A percentile compares a stretch with the other conserved stretches of the same genome.
These are phyloP conservation scores for Syzygium grande DNA, from an alignment of 345 rosid species.

Conservation along the genomic window DNA sequence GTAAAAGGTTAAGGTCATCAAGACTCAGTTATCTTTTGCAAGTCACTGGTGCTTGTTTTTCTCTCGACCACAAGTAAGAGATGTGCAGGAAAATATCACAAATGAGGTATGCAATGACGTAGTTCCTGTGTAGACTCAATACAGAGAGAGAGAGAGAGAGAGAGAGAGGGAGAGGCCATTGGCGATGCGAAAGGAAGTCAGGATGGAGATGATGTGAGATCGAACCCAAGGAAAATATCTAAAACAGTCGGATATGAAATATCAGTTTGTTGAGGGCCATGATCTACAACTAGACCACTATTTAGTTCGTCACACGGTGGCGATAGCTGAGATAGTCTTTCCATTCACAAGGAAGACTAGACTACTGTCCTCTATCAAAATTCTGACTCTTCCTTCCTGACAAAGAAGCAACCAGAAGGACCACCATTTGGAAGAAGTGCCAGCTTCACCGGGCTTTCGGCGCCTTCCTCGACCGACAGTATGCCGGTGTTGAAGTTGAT, in stretches of 20 bases:
- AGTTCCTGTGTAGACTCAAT: background rate
- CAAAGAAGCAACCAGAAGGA: constrained; percentile 39
- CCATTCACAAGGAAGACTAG: background rate
- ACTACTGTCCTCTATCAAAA: constrained; percentile 5
- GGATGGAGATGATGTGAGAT: background rate
- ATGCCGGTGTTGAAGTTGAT: constrained; percentile 20
- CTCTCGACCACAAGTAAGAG: background rate
- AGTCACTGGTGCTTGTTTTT: background rate
- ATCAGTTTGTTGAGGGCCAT: background rate
- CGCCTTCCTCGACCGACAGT: constrained; percentile 34
- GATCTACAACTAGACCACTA: background rate
- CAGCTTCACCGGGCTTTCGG: constrained; percentile 21
- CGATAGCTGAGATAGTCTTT: background rate
- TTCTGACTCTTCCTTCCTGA: constrained; percentile 14
- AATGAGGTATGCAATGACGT: background rate
- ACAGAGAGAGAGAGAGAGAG: background rate
- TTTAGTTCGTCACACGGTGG: background rate
- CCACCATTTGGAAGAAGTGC: constrained; percentile 30
- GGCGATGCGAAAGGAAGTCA: background rate
- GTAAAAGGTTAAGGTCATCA: background rate
- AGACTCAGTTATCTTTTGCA: background rate
- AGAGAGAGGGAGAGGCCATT: background rate
- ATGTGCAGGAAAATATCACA: background rate
- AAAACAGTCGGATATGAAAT: background rate
- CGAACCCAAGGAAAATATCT: background rate